Base-by-base conservation (phyloP, 2,329 filamentous ascomycete species). In the Trichoderma atrobrunneum region DNA sequence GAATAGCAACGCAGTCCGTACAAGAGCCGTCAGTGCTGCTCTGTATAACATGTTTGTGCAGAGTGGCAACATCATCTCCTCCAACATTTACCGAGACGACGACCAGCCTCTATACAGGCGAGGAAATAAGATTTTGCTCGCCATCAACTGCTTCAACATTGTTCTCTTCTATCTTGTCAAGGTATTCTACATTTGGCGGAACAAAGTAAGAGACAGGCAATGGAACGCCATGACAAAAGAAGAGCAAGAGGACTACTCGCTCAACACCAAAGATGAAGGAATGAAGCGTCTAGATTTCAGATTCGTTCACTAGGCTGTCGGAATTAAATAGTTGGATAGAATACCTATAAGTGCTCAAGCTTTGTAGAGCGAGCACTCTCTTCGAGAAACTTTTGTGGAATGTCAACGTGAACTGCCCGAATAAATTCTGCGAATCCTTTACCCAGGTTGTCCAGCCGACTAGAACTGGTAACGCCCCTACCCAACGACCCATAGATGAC, bases 1-100 rank as follows among this genome's bases (percentile, higher is more conserved):
- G 60, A 91, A 90, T 74, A 84, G 87, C 0, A 88, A 88, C 59
- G 85, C 85, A 2, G 89, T 90, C 1, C 83, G 87, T 10, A 89
- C 87, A 12, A 80, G 89, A 14, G 87, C 88, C 0, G 86, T 91
- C 1, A 86, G 87, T 0, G 85, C 86, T 1, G 88, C 87, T 1
- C 78, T 89, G 18, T 90, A 90, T 78, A 90, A 90, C 74, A 82
- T 82, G 78, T 79, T 75, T 43, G 78, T 80, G 6, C 79, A 82
- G 81, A 78, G 76, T 2, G 76, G 78, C 7, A 76, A 74, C 34
- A 81, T 83, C 16, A 80, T 80, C 21, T 72, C 63, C 7, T 67
- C 57, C 7, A 60, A 78, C 73, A 76, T 87, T 0, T 88, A 88
- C 75, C 83, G 80, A 16, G 74, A 79, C 3, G 79, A 80, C 39